phyloP scores from a whole-genome alignment of 352 stramenopile species.

The Phytophthora podocarpi region DNA sequence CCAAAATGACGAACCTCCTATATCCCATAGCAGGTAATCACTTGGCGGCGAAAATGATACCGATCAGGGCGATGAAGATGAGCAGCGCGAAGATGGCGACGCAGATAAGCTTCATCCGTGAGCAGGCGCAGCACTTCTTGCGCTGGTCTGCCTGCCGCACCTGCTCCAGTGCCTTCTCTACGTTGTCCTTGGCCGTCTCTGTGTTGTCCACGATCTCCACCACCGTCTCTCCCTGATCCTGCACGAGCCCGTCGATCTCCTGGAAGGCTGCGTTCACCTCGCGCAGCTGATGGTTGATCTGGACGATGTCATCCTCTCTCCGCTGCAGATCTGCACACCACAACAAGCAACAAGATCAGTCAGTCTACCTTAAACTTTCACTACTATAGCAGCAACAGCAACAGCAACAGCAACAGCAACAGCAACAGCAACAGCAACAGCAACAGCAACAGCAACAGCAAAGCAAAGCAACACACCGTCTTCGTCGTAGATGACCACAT shows the following conservation, averaged over 20 bases:
- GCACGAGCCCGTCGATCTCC: conserved; percentile 84
- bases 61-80: conserved; percentile 60
- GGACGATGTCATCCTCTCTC: conserved; percentile 86
- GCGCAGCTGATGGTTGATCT: conserved; percentile 87
- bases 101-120: conserved; percentile 69
- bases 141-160: conserved; percentile 74
- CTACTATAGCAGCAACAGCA: neutral
- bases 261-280: conserved; percentile 88
- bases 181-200: conserved; percentile 77
- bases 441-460: too few species aligned
- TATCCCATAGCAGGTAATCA: conserved; percentile 13
- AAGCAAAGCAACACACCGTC: conserved; percentile 60
- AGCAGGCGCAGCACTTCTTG: conserved; percentile 75
- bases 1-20: conserved; percentile 2
- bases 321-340: conserved; percentile 63
- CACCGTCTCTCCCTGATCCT: conserved; percentile 82
- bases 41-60: conserved; percentile 48
- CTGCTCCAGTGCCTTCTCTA: conserved; percentile 68
- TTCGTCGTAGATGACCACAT: conserved; percentile 86
- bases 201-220: conserved; percentile 88
- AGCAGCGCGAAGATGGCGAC: conserved; percentile 61
- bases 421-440: too few species aligned
- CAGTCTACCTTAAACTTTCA: neutral
- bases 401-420: too few species aligned
- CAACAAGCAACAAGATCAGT: conserved; percentile 8